Evolutionary conservation across 2,329 filamentous ascomycete species (phyloP).

Genomic region (Cucurbitaria berberidis): DNA sequence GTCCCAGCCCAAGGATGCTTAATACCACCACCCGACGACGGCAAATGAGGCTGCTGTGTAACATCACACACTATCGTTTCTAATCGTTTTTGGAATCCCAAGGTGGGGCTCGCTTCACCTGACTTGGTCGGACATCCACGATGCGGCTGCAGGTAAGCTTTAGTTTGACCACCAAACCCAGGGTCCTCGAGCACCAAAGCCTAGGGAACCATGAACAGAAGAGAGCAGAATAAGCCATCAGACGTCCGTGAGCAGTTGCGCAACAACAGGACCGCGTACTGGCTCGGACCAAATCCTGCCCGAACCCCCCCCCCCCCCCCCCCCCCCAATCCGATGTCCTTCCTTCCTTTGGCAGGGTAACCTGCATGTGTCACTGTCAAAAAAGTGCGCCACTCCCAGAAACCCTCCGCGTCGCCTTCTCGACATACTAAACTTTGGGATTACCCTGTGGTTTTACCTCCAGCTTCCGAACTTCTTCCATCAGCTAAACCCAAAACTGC

Average conservation of each 20-base stretch:
- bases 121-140: constrained; percentile 11
- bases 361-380: background rate
- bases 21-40: constrained; percentile 10
- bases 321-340: too few relatives aligned
- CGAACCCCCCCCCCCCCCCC: too few relatives aligned
- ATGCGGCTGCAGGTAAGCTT: constrained; percentile 24
- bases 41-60: constrained; percentile 14
- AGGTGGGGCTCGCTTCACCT: constrained; percentile 22
- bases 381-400: background rate
- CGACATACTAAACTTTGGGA: constrained; percentile 2
- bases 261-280: constrained; percentile 18
- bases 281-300: constrained; percentile 7
- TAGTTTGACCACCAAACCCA: constrained; percentile 12
- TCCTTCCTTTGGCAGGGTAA: too few relatives aligned
- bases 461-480: constrained; percentile 13
- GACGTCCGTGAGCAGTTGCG: constrained; percentile 31
- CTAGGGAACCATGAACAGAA: constrained; percentile 11
- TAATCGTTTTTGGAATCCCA: constrained; percentile 4
- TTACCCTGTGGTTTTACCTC: constrained; percentile 1
- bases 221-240: constrained; percentile 3
- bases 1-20: constrained; percentile 1
- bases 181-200: constrained; percentile 4
- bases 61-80: constrained; percentile 6
- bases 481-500: constrained; percentile 11
- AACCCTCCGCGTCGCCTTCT: background rate